A percentile compares a stretch with the other conserved stretches of the same genome.
Evolutionary conservation across 2,329 filamentous ascomycete genomes (phyloP).

Genomic region (Sarocladiaceae sp.): DNA sequence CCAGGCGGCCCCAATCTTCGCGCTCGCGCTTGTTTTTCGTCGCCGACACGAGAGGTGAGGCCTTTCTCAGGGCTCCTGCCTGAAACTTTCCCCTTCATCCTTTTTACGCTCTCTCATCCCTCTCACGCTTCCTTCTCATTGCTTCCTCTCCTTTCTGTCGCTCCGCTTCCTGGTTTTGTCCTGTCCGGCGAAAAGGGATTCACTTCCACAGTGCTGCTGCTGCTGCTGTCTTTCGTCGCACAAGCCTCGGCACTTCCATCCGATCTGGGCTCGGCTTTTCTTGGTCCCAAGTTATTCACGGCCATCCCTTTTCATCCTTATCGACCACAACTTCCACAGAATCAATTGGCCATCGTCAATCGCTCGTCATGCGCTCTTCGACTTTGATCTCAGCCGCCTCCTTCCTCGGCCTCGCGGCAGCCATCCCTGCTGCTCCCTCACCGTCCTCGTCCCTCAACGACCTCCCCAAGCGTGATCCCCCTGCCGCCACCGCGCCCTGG

Average conservation of each 20-base stretch:
- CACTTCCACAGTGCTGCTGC: no score
- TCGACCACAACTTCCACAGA: not conserved
- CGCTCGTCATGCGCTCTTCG: not conserved
- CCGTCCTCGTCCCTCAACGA: no score
- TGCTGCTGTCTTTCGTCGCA: not conserved
- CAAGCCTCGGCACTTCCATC: not conserved
- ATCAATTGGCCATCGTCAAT: not conserved
- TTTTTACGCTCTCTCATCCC: not conserved
- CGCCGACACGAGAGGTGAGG: no score
- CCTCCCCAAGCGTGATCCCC: conserved; percentile 8
- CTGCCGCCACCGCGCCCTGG: conserved; percentile 36
- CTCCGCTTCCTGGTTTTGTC: not conserved
- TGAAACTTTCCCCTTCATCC: not conserved
- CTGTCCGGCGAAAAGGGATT: no score
- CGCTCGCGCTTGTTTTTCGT: not conserved
- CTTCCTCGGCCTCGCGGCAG: not conserved
- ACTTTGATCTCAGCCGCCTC: conserved; percentile 2
- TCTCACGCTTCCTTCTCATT: not conserved
- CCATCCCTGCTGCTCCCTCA: conserved; percentile 6
- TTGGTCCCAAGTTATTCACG: no score
- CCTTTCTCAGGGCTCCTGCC: not conserved
- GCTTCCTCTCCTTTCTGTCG: not conserved
- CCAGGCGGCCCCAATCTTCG: not conserved
- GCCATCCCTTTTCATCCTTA: no score
- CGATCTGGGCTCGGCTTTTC: no score